These are phyloP conservation scores for Lachancea fermentati DNA, from an alignment of 805 yeast species.

Conservation along the genomic window DNA sequence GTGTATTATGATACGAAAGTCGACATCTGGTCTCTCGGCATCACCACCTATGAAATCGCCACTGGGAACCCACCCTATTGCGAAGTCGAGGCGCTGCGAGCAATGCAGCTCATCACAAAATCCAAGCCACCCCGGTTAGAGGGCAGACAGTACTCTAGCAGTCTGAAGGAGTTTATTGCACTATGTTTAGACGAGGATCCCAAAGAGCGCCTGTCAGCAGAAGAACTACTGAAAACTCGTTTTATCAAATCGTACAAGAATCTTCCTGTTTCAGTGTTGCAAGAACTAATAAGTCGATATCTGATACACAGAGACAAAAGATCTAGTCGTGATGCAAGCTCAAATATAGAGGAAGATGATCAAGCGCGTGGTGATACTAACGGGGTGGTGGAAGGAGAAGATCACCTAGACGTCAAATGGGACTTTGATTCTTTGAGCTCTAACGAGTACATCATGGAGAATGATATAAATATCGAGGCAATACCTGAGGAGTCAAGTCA, in stretches of 20 bases:
- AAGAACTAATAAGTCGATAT: constrained; percentile 71
- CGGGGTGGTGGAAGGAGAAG: constrained; percentile 14
- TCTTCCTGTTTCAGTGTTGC: constrained; percentile 53
- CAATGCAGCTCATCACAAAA: constrained; percentile 88
- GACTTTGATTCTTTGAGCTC: constrained; percentile 81
- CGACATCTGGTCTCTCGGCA: constrained; percentile 96
- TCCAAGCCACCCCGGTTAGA: constrained; percentile 93
- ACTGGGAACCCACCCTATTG: constrained; percentile 98
- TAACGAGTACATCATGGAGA: constrained; percentile 66
- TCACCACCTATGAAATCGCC: constrained; percentile 88
- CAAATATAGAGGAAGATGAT: constrained; percentile 39
- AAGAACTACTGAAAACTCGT: constrained; percentile 68
- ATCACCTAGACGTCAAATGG: constrained; percentile 61
- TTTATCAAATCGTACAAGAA: constrained; percentile 61
- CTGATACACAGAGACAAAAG: constrained; percentile 67
- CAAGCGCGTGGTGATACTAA: constrained; percentile 28
- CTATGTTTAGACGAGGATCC: constrained; percentile 92
- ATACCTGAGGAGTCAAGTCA: constrained; percentile 28
- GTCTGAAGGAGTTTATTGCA: constrained; percentile 83
- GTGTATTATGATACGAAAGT: constrained; percentile 84
- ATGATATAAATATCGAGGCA: constrained; percentile 48
- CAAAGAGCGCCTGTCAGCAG: constrained; percentile 80
- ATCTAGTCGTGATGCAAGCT: constrained; percentile 45
- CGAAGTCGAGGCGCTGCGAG: constrained; percentile 90
- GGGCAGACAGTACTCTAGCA: constrained; percentile 73